These are phyloP conservation scores for Candida corydali DNA, from an alignment of 805 yeast genomes.

Conservation along the genomic window DNA sequence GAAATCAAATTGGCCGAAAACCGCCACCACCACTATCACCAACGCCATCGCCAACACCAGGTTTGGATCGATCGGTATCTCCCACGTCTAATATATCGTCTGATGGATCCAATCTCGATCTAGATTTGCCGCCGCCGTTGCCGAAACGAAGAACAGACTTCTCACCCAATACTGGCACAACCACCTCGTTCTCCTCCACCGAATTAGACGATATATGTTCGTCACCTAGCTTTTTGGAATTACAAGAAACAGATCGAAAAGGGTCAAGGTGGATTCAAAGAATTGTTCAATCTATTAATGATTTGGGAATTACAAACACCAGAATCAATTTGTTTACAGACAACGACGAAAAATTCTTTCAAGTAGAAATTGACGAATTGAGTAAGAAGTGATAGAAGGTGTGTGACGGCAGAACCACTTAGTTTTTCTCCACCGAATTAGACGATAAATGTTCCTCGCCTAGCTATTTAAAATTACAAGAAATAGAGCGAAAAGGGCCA, in stretches of 20 bases:
- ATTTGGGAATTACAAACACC: conserved; percentile 24
- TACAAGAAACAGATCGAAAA: conserved; percentile 32
- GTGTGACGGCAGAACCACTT: not conserved
- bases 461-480: conserved; percentile 27
- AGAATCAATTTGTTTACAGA: conserved; percentile 30
- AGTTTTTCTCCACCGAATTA: not conserved
- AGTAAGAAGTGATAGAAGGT: conserved; percentile 8
- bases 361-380: conserved; percentile 11
- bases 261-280: conserved; percentile 38
- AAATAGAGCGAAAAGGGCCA: conserved; percentile 34
- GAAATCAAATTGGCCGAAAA: conserved; percentile 20
- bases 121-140: conserved; percentile 23
- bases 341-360: conserved; percentile 31
- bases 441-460: conserved; percentile 21
- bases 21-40: conserved; percentile 30
- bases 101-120: conserved; percentile 7
- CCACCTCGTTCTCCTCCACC: not conserved
- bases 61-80: conserved; percentile 4
- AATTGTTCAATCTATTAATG: conserved; percentile 24
- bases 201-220: conserved; percentile 17
- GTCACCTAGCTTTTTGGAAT: conserved; percentile 21
- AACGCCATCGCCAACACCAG: conserved; percentile 2
- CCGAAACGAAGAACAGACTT: conserved; percentile 19
- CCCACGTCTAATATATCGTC: conserved; percentile 8
- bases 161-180: conserved; percentile 7